Evolutionary conservation across 2,329 filamentous ascomycete species (phyloP), one percentile per base, ranked within the genome.

Genomic region (Mycosphaerella sp.): DNA sequence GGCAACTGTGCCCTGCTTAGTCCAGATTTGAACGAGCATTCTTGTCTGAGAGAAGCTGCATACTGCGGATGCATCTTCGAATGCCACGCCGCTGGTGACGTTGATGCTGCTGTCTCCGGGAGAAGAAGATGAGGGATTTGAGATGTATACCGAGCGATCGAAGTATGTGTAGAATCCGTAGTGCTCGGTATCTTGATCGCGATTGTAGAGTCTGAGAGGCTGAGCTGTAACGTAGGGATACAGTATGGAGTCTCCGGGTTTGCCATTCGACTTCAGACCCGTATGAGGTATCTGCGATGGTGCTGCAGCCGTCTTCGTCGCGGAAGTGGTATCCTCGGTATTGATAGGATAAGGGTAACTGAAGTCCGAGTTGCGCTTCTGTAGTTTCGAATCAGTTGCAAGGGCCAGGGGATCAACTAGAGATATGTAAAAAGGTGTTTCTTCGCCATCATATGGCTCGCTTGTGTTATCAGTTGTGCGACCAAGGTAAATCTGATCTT

Each of bases 91-190:
- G 57, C 36, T 50, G 12, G 41, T 55, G 46, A 53, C 46, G 47
- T 34, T 40, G 51, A 47, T 45, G 55, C 75, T 26, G 64, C 65
- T n/a, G 66, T 65, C 58, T 79, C 78, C 14, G 9, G 45, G 29
- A 14, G 43, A 54, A 81, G 46, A 40, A 6, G 50, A 11, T 10
- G 36, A 43, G 3, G 38, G 32, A 6, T 26, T 38, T 11, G 38
- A 46, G 58, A 95, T 77, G 74, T 92, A 95, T 59, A 95, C 88
- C 7, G 85, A 86, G 60, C 90, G 88, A 72, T 90, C 84, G 70
- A 87, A 97, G 75, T 95, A 95, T 0, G 81, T 87, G 73, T 95
- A 96, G 73, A 96, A 96, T 14, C 39, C 89, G 70, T 95, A 96
- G 72, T 95, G 89, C 69, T 97, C 92, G 0, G 85, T 85, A 1